Percentiles rank a stretch among this genome's conserved stretches.
These are phyloP conservation scores for Hanseniaspora lachancei DNA, from an alignment of 805 yeast genomes.

Conservation along the genomic window DNA sequence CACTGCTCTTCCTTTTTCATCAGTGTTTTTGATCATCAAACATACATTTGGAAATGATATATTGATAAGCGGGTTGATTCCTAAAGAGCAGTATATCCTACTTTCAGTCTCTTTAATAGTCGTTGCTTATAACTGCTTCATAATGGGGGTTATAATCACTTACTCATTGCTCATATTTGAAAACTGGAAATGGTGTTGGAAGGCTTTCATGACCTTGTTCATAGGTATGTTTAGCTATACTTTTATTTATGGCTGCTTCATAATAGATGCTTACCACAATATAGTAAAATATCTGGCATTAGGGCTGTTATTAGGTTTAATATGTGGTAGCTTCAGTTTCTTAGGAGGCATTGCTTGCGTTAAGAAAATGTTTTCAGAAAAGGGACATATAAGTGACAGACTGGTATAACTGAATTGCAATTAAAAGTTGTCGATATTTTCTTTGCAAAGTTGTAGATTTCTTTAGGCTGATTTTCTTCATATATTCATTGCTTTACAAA, in stretches of 20 bases:
- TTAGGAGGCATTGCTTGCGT: conserved; percentile 60
- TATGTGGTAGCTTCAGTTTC: conserved; percentile 84
- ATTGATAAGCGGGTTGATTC: conserved; percentile 80
- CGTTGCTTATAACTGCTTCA: conserved; percentile 64
- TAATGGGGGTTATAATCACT: conserved; percentile 66
- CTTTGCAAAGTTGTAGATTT: no score
- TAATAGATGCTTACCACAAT: conserved; percentile 66
- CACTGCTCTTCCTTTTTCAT: conserved; percentile 73
- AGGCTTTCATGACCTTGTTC: conserved; percentile 79
- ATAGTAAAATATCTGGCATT: conserved; percentile 74
- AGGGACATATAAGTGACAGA: conserved; percentile 48
- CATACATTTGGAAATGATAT: conserved; percentile 86
- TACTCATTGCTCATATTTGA: conserved; percentile 81
- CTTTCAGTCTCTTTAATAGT: conserved; percentile 69
- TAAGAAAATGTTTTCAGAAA: conserved; percentile 46
- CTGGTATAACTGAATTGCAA: conserved; percentile 39
- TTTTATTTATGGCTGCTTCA: conserved; percentile 62
- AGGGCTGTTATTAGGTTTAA: conserved; percentile 56
- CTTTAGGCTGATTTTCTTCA: no score
- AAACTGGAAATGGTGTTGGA: conserved; percentile 97
- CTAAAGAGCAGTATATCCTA: conserved; percentile 95
- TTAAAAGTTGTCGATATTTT: no score
- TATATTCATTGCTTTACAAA: no score
- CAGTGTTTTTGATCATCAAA: conserved; percentile 91
- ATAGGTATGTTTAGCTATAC: conserved; percentile 79